Percentiles rank a stretch among this genome's conserved stretches.
Evolutionary conservation across 148 eudicot species (phyloP).

Genomic region (Hydrangea macrophylla): DNA sequence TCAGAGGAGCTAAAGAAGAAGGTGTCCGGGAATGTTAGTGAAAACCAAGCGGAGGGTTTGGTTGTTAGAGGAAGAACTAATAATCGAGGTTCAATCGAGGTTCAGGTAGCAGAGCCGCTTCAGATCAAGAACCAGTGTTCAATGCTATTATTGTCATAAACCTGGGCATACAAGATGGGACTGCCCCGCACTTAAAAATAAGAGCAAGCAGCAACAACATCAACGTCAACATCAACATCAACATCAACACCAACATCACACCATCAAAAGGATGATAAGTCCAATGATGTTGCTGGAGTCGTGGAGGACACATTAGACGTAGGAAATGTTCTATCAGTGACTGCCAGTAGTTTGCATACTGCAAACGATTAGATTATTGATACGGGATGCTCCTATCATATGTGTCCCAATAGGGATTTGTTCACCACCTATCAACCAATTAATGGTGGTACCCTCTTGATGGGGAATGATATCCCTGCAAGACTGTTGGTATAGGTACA

Average conservation of each 20-base stretch:
- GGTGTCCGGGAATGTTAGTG: background rate
- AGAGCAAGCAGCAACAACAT: background rate
- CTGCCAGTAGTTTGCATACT: no score
- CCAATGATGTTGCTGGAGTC: background rate
- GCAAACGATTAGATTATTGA: background rate
- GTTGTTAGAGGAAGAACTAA: background rate
- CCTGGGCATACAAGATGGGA: background rate
- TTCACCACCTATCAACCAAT: background rate
- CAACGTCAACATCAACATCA: no score
- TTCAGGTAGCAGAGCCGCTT: background rate
- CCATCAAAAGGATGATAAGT: background rate
- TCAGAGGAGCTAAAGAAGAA: background rate
- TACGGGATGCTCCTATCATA: background rate
- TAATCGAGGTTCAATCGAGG: background rate
- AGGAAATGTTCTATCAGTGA: background rate
- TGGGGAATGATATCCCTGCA: constrained; percentile 1
- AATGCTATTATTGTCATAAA: background rate
- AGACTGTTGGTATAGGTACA: background rate
- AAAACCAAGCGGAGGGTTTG: background rate
- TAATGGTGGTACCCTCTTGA: background rate
- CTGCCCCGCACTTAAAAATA: background rate
- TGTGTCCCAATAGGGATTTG: background rate
- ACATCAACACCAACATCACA: no score
- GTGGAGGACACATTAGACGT: background rate
- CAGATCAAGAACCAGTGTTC: background rate